Conservation (phyloP, 257 asterid genomes). For the Eucommia ulmoides region DNA sequence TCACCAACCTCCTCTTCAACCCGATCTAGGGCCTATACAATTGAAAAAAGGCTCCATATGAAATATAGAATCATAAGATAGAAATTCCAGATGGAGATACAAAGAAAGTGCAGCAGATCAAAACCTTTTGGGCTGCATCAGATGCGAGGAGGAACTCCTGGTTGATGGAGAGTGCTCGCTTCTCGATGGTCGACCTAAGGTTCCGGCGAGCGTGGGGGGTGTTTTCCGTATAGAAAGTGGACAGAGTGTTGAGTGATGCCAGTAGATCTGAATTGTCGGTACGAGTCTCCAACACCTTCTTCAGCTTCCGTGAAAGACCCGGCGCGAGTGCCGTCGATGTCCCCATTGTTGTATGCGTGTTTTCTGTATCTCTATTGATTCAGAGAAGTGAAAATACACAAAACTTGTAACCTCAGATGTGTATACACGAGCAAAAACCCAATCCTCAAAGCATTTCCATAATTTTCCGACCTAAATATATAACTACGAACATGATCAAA, state of each 20-base stretch:
- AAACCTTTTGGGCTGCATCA: conserved; percentile 70
- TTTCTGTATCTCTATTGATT: too few relatives aligned
- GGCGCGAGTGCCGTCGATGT: conserved; percentile 94
- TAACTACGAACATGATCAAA: too few relatives aligned
- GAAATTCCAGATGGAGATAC: background rate
- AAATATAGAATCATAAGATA: background rate
- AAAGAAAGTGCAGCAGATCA: background rate
- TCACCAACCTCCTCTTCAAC: conserved; percentile 91
- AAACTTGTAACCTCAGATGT: too few relatives aligned
- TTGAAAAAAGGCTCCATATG: background rate
- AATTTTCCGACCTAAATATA: too few relatives aligned
- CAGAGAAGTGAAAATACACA: too few relatives aligned
- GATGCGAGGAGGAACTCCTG: conserved; percentile 83
- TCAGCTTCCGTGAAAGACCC: conserved; percentile 97
- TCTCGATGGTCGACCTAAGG: conserved; percentile 93
- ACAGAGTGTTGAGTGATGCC: conserved; percentile 81
- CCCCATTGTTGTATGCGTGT: conserved; percentile 48
- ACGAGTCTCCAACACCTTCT: conserved; percentile 94
- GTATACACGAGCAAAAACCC: too few relatives aligned
- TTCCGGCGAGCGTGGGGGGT: conserved; percentile 75
- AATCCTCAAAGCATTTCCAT: too few relatives aligned
- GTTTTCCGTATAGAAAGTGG: conserved; percentile 68
- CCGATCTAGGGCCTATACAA: conserved; percentile 64
- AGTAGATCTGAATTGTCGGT: conserved; percentile 79
- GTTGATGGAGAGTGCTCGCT: conserved; percentile 78